Evolutionary conservation across 352 stramenopile species (phyloP), one percentile per base, ranked within the genome.

Genomic region (Globisporangium nodosum): DNA sequence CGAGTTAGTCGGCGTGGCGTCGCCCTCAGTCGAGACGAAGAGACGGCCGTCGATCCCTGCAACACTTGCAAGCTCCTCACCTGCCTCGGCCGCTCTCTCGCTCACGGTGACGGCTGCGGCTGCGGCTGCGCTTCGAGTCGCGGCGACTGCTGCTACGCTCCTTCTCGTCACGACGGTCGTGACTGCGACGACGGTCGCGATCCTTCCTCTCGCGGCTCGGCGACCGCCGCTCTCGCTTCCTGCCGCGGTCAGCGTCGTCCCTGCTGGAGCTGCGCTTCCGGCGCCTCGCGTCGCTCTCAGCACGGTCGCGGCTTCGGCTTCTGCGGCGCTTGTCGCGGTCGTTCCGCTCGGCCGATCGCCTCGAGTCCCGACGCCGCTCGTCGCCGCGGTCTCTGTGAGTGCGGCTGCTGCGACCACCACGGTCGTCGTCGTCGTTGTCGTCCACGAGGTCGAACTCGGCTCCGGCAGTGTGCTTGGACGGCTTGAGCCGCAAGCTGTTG

Each of bases 401-500:
- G 43, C 52, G 40, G 37, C 49, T 42, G 20, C 30, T 21, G 48
- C 49, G 31, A 9, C 11, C n/a, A 3, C 18, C 6, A 12, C 24
- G 31, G 33, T 15, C 8, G 7, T 62, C 49, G 12, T 51, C 66
- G 37, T 40, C 21, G 3, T 48, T 48, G 37, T 58, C 58, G 16
- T 53, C 50, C 40, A 66, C 60, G 16, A 66, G 18, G 3, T 66
- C 54, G 42, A 60, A 66, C 8, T 53, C 54, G 40, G 61, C 60
- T 2, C 39, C 60, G 12, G 35, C 30, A 4, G 12, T n/a, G 16
- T 54, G 54, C 48, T 47, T 57, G 11, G 66, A 56, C 9, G 77
- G 54, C 50, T 90, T 92, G 15, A 88, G 52, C 4, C 60, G 64
- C 46, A 91, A 49, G 18, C 24, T 39, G 46, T 71, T 58, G 66